Evolutionary conservation across 305 asterid species (phyloP).

Genomic region (Fraxinus floribunda): DNA sequence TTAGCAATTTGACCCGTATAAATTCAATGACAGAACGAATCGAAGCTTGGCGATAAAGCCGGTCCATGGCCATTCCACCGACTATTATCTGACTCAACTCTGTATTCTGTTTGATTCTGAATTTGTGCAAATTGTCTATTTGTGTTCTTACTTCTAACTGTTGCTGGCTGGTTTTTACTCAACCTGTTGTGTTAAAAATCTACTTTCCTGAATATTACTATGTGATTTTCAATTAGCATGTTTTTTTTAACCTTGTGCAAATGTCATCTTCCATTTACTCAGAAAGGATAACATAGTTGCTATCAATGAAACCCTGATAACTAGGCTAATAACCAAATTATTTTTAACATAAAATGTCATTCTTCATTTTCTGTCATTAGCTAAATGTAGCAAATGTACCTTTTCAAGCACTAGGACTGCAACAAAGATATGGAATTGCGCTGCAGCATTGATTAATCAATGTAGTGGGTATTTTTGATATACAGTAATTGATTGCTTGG

Average conservation of each 20-base stretch:
- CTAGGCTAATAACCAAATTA: neutral
- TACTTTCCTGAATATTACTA: neutral
- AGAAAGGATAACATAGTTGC: neutral
- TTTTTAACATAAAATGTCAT: neutral
- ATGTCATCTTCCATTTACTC: neutral
- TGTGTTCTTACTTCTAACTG: conserved; percentile 24
- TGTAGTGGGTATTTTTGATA: neutral
- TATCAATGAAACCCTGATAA: conserved; percentile 1
- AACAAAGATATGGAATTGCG: neutral
- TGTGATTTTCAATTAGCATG: neutral
- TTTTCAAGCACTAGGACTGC: conserved; percentile 15
- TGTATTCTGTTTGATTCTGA: conserved; percentile 22
- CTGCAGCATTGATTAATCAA: neutral
- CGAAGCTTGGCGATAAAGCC: conserved; percentile 74
- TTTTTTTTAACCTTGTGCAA: conserved; percentile 6
- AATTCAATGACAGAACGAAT: conserved; percentile 67
- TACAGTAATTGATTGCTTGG: neutral
- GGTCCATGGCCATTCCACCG: neutral
- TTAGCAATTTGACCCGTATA: conserved; percentile 80
- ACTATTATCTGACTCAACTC: conserved; percentile 8
- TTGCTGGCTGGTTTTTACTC: conserved; percentile 23
- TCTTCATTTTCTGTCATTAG: conserved; percentile 15
- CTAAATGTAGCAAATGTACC: neutral
- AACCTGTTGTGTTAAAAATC: conserved; percentile 6
- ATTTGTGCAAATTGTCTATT: conserved; percentile 13